A percentile compares a stretch with the other conserved stretches of the same genome.
phyloP scores from a whole-genome alignment of 768 basidiomycete genomes.

The Filobasidium wieringae region DNA sequence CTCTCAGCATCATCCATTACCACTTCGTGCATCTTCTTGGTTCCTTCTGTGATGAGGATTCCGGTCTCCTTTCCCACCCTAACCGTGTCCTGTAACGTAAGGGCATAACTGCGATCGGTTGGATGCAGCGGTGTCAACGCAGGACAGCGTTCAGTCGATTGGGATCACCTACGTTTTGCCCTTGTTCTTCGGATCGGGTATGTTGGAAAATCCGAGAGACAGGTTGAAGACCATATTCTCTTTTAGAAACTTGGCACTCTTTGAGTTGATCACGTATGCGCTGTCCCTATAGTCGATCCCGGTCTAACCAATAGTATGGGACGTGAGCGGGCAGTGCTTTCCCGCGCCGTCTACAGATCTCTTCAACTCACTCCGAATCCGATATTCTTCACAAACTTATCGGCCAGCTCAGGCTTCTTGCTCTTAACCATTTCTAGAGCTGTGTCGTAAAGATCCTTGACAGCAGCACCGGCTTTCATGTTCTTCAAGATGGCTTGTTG shows the following conservation, averaged over 20 bases:
- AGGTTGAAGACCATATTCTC: slow-evolving; percentile 78
- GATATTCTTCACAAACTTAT: slow-evolving; percentile 72
- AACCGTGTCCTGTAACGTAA: slow-evolving; percentile 81
- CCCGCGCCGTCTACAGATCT: too few species aligned
- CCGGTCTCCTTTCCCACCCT: slow-evolving; percentile 52
- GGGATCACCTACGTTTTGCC: slow-evolving; percentile 55
- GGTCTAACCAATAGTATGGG: slow-evolving; percentile 50
- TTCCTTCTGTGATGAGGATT: slow-evolving; percentile 66
- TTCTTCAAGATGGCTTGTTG: slow-evolving; percentile 62
- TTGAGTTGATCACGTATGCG: slow-evolving; percentile 65
- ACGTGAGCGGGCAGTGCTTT: neutral
- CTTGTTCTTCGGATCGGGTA: slow-evolving; percentile 53
- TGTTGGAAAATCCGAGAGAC: slow-evolving; percentile 69
- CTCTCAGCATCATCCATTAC: slow-evolving; percentile 44
- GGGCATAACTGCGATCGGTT: slow-evolving; percentile 53
- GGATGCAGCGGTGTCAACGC: neutral
- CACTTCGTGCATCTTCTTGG: slow-evolving; percentile 71
- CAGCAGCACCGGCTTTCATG: slow-evolving; percentile 65
- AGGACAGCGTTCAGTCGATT: neutral
- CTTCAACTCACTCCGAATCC: slow-evolving; percentile 65
- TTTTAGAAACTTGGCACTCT: slow-evolving; percentile 60
- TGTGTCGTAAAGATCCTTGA: slow-evolving; percentile 71
- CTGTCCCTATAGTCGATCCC: slow-evolving; percentile 92
- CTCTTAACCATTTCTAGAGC: slow-evolving; percentile 58
- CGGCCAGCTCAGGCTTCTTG: slow-evolving; percentile 71